These are phyloP conservation scores for Nissolia schottii DNA, from an alignment of 306 rosid species.

Conservation along the genomic window DNA sequence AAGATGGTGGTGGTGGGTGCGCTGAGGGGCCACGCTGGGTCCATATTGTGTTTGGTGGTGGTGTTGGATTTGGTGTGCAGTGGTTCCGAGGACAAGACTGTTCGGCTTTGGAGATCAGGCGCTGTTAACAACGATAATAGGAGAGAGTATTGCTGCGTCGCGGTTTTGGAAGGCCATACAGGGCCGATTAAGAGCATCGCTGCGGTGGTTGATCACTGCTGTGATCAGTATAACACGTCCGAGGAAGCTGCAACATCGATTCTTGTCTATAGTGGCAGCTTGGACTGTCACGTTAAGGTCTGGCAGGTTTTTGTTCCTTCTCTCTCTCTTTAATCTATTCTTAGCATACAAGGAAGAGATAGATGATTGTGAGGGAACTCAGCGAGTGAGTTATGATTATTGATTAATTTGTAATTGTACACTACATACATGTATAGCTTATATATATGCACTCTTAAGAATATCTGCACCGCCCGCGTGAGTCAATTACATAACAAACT, in stretches of 20 bases:
- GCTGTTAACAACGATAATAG: too few relatives aligned
- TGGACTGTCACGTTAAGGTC: conserved; percentile 69
- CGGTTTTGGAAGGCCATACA: conserved; percentile 70
- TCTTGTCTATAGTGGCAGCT: conserved; percentile 70
- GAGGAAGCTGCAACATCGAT: conserved; percentile 21
- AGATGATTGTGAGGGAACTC: too few relatives aligned
- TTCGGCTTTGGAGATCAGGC: conserved; percentile 82
- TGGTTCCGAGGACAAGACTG: conserved; percentile 80
- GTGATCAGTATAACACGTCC: too few relatives aligned
- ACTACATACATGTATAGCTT: too few relatives aligned
- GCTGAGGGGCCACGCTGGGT: conserved; percentile 63
- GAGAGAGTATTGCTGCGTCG: conserved; percentile 55
- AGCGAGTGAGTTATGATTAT: too few relatives aligned
- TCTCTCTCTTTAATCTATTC: not conserved
- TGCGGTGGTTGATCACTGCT: conserved; percentile 37
- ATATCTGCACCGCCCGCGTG: too few relatives aligned
- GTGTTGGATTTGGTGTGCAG: conserved; percentile 63
- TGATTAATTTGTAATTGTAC: too few relatives aligned
- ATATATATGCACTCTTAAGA: too few relatives aligned
- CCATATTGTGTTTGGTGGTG: conserved; percentile 69
- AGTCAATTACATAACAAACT: too few relatives aligned
- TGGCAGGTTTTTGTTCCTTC: conserved; percentile 63
- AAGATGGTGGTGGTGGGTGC: conserved; percentile 56
- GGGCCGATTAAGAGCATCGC: conserved; percentile 72
- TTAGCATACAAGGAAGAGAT: too few relatives aligned